Evolutionary conservation across 2,329 filamentous ascomycete species (phyloP).

Genomic region (Sporothrix euskadiensis): DNA sequence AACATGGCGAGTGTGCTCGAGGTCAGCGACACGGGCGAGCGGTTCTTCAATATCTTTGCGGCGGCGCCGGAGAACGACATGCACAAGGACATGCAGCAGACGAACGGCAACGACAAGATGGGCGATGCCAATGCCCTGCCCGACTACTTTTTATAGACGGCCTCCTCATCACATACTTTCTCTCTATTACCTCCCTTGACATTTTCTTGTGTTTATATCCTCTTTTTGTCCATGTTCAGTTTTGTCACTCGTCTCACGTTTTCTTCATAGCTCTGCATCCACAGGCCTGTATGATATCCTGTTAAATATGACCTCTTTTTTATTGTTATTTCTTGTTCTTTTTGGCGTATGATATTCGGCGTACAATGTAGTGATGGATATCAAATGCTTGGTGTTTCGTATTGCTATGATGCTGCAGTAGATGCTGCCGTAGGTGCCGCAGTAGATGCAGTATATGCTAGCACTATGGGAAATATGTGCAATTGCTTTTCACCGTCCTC

Average conservation of each 20-base stretch:
- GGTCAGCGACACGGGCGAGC: conserved; percentile 87
- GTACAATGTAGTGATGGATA: not conserved
- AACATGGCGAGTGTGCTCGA: conserved; percentile 97
- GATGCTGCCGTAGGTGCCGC: not conserved
- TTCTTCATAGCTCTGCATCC: not conserved
- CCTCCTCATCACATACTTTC: not conserved
- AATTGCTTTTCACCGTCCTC: not conserved
- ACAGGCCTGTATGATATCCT: conserved; percentile 22
- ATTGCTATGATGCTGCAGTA: not conserved
- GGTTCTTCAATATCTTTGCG: conserved; percentile 97
- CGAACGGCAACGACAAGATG: conserved; percentile 57
- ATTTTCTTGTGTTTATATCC: conserved; percentile 16
- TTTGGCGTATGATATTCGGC: not conserved
- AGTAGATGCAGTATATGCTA: not conserved
- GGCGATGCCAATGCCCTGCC: conserved; percentile 64
- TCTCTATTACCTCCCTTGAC: too few species aligned
- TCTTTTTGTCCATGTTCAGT: not conserved
- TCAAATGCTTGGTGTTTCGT: conserved; percentile 3
- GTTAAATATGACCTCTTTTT: not conserved
- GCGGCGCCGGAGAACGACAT: conserved; percentile 94
- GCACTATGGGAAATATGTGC: not conserved
- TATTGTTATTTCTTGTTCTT: too few species aligned
- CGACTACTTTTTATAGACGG: conserved; percentile 67
- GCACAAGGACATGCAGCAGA: conserved; percentile 78
- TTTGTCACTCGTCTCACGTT: not conserved